A percentile compares a stretch with the other conserved stretches of the same genome.
These are phyloP conservation scores for Limnomonas spitsbergensis DNA, from an alignment of 139 green algal genomes.

Conservation along the genomic window DNA sequence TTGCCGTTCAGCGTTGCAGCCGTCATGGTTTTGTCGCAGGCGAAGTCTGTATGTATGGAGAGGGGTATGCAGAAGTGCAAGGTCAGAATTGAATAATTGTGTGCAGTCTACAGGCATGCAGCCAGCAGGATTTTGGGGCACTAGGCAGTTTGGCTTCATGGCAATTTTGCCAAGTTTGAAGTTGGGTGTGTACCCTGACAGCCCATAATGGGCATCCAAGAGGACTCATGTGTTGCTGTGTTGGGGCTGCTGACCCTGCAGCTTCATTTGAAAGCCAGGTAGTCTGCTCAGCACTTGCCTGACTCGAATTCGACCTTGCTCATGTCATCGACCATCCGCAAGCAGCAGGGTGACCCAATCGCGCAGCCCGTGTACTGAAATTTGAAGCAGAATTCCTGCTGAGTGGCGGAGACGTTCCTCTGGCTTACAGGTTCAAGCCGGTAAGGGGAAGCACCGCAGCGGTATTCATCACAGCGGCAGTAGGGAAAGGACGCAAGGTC, in stretches of 20 bases:
- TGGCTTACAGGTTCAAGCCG: background rate
- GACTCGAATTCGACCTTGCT: conserved; percentile 19
- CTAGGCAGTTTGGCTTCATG: background rate
- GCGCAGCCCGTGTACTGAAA: conserved; percentile 3
- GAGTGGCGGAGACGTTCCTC: background rate
- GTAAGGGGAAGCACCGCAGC: conserved; percentile 11
- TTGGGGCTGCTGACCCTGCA: background rate
- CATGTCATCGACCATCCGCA: background rate
- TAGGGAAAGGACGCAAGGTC: conserved; percentile 15
- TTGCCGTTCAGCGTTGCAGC: background rate
- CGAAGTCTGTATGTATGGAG: background rate
- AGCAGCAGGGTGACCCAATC: conserved; percentile 7
- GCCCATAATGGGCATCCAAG: background rate
- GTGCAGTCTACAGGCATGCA: background rate
- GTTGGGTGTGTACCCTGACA: background rate
- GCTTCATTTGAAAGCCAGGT: background rate
- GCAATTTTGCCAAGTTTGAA: background rate
- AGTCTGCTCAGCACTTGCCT: conserved; percentile 9
- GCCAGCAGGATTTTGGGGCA: background rate
- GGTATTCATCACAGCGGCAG: conserved; percentile 16
- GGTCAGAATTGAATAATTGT: background rate
- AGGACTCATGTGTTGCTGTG: background rate
- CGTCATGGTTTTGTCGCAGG: conserved; percentile 6
- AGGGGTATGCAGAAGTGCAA: background rate
- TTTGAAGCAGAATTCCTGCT: background rate